Conservation (phyloP, 352 stramenopile species). For the Plasmopara halstedii region DNA sequence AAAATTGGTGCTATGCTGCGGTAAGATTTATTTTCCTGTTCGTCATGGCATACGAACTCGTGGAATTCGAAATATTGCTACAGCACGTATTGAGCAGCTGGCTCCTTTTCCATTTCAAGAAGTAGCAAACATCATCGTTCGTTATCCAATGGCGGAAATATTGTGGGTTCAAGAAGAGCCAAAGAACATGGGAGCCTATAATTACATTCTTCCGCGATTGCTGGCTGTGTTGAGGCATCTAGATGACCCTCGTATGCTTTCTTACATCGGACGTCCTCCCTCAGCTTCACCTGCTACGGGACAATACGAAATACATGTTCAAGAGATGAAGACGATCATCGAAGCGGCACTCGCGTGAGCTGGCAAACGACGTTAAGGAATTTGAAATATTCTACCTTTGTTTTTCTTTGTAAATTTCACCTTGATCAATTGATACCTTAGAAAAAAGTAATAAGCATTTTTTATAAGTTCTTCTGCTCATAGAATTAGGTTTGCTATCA, state of each 20-base stretch:
- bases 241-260: constrained; percentile 39
- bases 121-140: constrained; percentile 82
- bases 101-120: constrained; percentile 97
- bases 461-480: too few species aligned
- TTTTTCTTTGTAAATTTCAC: too few species aligned
- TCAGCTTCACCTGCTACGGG: constrained; percentile 95
- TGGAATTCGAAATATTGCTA: constrained; percentile 56
- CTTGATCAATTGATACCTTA: too few species aligned
- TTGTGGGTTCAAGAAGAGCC: constrained; percentile 98
- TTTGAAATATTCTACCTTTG: too few species aligned
- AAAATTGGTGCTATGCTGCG: constrained; percentile 72
- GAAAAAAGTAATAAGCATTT: too few species aligned
- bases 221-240: constrained; percentile 90
- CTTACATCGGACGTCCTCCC: constrained; percentile 93
- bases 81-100: constrained; percentile 73
- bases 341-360: constrained; percentile 67
- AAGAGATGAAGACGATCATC: constrained; percentile 92
- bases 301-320: constrained; percentile 90
- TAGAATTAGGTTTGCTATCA: too few species aligned
- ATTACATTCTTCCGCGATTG: constrained; percentile 89
- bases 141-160: constrained; percentile 94
- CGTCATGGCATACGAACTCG: constrained; percentile 51
- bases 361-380: too few species aligned
- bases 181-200: constrained; percentile 98
- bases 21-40: constrained; percentile 82